These are phyloP conservation scores for Candida berthetii DNA, from an alignment of 805 yeast genomes.

Conservation along the genomic window DNA sequence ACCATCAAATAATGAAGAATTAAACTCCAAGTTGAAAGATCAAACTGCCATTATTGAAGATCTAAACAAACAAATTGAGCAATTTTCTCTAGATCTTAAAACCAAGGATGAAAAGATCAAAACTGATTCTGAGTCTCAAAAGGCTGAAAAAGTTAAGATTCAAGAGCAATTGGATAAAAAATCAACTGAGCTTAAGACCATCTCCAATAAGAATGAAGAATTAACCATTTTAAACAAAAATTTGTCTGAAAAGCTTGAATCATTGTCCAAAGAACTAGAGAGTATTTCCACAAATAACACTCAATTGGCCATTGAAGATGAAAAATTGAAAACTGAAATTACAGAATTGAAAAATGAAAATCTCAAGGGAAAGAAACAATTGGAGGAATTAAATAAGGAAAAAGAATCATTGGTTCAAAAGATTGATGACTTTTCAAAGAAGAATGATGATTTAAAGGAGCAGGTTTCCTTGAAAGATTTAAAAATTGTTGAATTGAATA, in stretches of 20 bases:
- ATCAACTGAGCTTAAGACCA: too few relatives aligned
- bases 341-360: slow-evolving; percentile 2
- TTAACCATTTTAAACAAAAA: neutral
- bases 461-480: neutral
- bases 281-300: neutral
- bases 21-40: neutral
- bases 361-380: neutral
- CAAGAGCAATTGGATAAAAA: neutral
- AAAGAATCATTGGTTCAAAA: neutral
- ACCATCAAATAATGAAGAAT: neutral
- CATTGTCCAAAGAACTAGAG: slow-evolving; percentile 2
- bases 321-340: slow-evolving; percentile 6
- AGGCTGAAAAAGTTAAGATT: neutral
- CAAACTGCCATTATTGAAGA: neutral
- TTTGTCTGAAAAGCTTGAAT: slow-evolving; percentile 6
- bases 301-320: slow-evolving; percentile 3
- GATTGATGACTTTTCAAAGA: too few relatives aligned
- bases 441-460: too few relatives aligned
- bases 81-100: neutral
- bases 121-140: neutral
- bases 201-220: neutral
- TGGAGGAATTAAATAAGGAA: slow-evolving; percentile 1
- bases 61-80: slow-evolving; percentile 6
- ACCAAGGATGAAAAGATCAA: neutral
- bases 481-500: slow-evolving; percentile 1